Percentiles rank a stretch among this genome's conserved stretches.
Evolutionary conservation across 768 basidiomycete genomes (phyloP).

Genomic region (Amanita jacksonii): DNA sequence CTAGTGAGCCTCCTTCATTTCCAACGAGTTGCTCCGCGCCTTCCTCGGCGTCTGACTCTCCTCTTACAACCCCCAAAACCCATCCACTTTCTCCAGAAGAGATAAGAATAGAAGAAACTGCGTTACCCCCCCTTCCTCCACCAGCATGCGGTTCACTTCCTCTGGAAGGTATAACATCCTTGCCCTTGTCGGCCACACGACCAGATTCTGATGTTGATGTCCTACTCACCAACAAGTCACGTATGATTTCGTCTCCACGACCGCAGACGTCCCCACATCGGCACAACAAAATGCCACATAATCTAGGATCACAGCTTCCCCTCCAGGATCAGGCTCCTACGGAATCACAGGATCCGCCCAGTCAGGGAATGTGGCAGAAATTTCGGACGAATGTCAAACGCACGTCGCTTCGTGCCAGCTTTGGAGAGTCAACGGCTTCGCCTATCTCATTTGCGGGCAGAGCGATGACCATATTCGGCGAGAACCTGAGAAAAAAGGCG

Average conservation of each 20-base stretch:
- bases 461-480: background rate
- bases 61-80: conserved; percentile 8
- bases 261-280: too few species aligned
- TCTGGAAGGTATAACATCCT: background rate
- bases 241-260: too few species aligned
- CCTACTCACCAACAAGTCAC: too few species aligned
- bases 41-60: conserved; percentile 15
- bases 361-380: conserved; percentile 28
- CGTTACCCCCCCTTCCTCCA: background rate
- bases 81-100: background rate
- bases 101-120: background rate
- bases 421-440: background rate
- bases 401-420: conserved; percentile 12
- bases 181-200: too few species aligned
- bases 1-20: background rate
- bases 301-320: too few species aligned
- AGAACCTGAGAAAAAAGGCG: background rate
- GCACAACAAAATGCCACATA: too few species aligned
- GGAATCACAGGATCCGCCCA: too few species aligned
- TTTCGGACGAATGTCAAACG: conserved; percentile 24
- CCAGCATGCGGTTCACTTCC: background rate
- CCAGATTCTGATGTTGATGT: too few species aligned
- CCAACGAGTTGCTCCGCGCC: conserved; percentile 11
- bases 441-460: background rate
- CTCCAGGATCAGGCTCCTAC: too few species aligned